Percentiles rank a stretch among this genome's conserved stretches.
phyloP scores from a whole-genome alignment of 768 basidiomycete species.

The Xerocomus potaroensis region DNA sequence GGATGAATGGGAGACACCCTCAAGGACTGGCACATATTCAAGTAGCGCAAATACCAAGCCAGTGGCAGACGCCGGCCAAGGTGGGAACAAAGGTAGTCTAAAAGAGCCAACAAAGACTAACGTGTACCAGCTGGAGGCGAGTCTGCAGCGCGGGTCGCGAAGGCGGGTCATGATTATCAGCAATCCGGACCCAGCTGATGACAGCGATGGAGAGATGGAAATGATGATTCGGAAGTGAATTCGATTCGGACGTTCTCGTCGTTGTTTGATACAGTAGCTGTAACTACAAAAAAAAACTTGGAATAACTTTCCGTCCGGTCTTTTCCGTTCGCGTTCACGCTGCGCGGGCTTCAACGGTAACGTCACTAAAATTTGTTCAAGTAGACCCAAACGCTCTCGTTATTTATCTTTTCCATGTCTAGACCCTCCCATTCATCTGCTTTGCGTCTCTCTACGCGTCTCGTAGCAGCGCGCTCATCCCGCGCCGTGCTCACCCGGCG shows the following conservation, averaged over 20 bases:
- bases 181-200: slow-evolving; percentile 27
- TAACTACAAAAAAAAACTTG: too few species aligned
- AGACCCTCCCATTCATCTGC: slow-evolving; percentile 12
- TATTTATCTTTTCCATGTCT: slow-evolving; percentile 22
- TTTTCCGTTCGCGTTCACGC: slow-evolving; percentile 27
- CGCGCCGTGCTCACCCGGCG: slow-evolving; percentile 19
- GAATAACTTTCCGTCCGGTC: too few species aligned
- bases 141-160: slow-evolving; percentile 16
- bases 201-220: slow-evolving; percentile 26
- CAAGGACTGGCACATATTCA: slow-evolving; percentile 7
- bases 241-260: too few species aligned
- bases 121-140: not conserved
- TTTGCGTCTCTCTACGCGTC: slow-evolving; percentile 15
- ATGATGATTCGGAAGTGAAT: slow-evolving; percentile 7
- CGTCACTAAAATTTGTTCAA: slow-evolving; percentile 26
- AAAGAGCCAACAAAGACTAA: slow-evolving; percentile 9
- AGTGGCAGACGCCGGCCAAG: slow-evolving; percentile 15
- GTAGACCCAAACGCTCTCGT: not conserved
- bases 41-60: slow-evolving; percentile 1
- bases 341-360: slow-evolving; percentile 13
- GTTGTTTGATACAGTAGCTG: too few species aligned
- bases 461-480: slow-evolving; percentile 9
- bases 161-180: slow-evolving; percentile 29
- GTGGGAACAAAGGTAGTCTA: slow-evolving; percentile 8
- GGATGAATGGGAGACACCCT: slow-evolving; percentile 10